These are phyloP conservation scores for Cyphellophora attinorum DNA, from an alignment of 2,329 filamentous ascomycete species.

Conservation along the genomic window DNA sequence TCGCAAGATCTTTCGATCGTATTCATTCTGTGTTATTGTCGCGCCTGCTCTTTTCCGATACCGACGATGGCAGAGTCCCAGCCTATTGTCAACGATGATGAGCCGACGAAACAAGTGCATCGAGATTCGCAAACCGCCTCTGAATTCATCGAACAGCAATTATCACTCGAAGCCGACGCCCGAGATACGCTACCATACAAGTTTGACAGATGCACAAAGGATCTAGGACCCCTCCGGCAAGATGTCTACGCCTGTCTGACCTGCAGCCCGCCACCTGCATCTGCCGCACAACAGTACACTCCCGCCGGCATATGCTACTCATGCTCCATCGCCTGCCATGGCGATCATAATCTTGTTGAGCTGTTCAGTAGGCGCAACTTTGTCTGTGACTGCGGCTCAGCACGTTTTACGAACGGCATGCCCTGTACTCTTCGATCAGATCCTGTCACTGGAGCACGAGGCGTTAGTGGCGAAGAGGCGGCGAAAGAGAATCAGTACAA, in stretches of 20 bases:
- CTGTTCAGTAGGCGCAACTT: constrained; percentile 95
- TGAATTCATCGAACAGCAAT: constrained; percentile 72
- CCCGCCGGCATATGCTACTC: constrained; percentile 89
- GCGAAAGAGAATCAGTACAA: constrained; percentile 77
- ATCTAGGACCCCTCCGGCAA: constrained; percentile 80
- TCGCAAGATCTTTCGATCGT: no score
- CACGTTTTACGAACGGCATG: constrained; percentile 58
- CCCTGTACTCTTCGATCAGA: constrained; percentile 71
- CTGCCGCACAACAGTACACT: constrained; percentile 52
- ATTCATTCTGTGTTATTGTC: no score
- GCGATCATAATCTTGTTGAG: constrained; percentile 88
- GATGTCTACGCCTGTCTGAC: constrained; percentile 87
- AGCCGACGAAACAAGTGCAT: background rate
- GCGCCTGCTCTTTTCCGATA: no score
- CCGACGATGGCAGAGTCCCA: no score
- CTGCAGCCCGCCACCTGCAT: constrained; percentile 70
- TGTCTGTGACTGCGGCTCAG: constrained; percentile 91
- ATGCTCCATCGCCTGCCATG: constrained; percentile 93
- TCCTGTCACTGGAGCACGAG: constrained; percentile 62
- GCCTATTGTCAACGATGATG: no score
- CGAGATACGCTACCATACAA: constrained; percentile 92
- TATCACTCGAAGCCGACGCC: constrained; percentile 86
- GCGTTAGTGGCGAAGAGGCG: constrained; percentile 68
- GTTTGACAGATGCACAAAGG: constrained; percentile 85
- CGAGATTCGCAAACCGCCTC: constrained; percentile 1